Evolutionary conservation across 31 red algal species (phyloP).

Genomic region (Asparagopsis taxiformis): DNA sequence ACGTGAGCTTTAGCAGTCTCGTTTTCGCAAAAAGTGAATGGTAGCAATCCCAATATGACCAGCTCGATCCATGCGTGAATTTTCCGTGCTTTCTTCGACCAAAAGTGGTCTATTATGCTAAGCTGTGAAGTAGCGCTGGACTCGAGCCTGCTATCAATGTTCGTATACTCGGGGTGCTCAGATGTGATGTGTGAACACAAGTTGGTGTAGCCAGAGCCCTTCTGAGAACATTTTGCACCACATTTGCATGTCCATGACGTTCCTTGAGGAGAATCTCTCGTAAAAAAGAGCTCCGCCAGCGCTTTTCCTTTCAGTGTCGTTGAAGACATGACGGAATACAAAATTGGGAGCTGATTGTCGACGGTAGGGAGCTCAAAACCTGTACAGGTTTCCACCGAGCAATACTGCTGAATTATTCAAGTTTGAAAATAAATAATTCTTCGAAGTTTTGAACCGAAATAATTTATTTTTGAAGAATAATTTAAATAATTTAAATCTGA

Average conservation of each 20-base stretch:
- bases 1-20: too few species aligned
- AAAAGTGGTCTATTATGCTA: background rate
- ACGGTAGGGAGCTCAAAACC: too few species aligned
- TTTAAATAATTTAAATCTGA: slow-evolving; percentile 2
- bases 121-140: background rate
- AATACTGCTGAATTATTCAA: too few species aligned
- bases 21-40: too few species aligned
- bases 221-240: background rate
- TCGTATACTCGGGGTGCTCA: background rate
- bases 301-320: background rate
- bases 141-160: background rate
- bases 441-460: background rate
- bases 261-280: background rate
- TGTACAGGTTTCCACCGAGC: too few species aligned
- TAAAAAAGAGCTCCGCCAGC: background rate
- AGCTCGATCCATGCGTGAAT: too few species aligned
- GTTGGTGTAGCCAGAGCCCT: slow-evolving; percentile 2
- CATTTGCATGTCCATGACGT: background rate
- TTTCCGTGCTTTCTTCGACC: too few species aligned
- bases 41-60: too few species aligned
- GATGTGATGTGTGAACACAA: background rate
- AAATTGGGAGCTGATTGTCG: too few species aligned
- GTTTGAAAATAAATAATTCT: background rate
- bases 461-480: background rate
- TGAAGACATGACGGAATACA: background rate